phyloP scores from a whole-genome alignment of 225 moss, liverwort and hornwort species.

The Neckera pumila region DNA sequence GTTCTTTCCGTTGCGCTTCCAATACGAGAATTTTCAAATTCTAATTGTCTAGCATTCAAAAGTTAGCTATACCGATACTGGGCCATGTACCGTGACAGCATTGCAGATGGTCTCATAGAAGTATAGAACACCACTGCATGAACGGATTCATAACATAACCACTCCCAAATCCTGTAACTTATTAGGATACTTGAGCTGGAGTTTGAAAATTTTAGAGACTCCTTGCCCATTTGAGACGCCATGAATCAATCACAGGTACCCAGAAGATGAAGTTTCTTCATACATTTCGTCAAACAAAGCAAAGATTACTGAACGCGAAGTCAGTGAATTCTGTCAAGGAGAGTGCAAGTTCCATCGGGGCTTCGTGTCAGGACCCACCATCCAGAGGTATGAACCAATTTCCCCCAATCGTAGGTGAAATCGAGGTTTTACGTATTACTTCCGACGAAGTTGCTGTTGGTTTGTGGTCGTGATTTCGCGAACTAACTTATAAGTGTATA shows the following conservation, averaged over 20 bases:
- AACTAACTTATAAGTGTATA: neutral
- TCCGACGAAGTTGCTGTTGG: neutral
- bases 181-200: neutral
- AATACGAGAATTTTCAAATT: no score
- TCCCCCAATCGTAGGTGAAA: neutral
- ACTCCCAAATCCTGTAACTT: neutral
- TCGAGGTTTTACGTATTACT: neutral
- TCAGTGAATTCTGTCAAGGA: neutral
- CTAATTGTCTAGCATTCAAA: no score
- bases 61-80: no score
- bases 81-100: no score
- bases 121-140: neutral
- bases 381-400: neutral
- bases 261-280: no score
- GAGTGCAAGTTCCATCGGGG: neutral
- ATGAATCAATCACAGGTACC: neutral
- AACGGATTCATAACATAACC: neutral
- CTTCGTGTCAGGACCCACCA: neutral
- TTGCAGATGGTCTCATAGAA: no score
- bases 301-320: neutral
- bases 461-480: neutral
- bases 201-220: neutral
- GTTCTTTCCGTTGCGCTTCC: no score
- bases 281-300: neutral
- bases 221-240: neutral